A percentile compares a stretch with the other conserved stretches of the same genome.
These are phyloP conservation scores for Coemansia nantahalensis DNA, from an alignment of 192 early-diverging fungal genomes.

Conservation along the genomic window DNA sequence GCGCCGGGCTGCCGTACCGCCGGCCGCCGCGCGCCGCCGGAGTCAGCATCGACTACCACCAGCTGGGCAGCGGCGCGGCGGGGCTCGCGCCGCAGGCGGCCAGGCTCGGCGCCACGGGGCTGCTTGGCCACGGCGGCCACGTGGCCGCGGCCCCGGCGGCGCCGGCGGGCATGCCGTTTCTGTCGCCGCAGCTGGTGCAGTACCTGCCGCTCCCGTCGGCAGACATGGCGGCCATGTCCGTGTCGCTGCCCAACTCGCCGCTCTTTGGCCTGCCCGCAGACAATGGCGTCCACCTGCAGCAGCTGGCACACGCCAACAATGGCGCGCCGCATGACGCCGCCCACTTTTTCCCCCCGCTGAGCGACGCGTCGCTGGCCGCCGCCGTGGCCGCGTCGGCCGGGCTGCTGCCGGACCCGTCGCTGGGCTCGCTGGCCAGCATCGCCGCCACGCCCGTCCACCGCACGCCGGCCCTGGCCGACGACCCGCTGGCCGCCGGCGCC, in stretches of 20 bases:
- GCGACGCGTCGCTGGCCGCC: slow-evolving; percentile 24
- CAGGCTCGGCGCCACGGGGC: neutral
- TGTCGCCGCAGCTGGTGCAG: slow-evolving; percentile 34
- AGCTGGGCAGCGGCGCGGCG: neutral
- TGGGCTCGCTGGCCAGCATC: slow-evolving; percentile 10
- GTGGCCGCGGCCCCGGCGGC: neutral
- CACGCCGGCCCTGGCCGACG: slow-evolving; percentile 4
- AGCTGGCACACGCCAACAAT: slow-evolving; percentile 1
- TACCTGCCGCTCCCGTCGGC: slow-evolving; percentile 14
- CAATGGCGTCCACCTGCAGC: slow-evolving; percentile 1
- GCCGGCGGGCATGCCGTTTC: slow-evolving; percentile 11
- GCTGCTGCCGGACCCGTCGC: slow-evolving; percentile 1
- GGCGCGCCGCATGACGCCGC: slow-evolving; percentile 22
- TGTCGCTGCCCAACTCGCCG: slow-evolving; percentile 48
- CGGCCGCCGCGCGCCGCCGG: slow-evolving; percentile 5
- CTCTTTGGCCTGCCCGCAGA: slow-evolving; percentile 30
- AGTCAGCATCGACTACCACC: neutral
- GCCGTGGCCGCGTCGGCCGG: slow-evolving; percentile 4
- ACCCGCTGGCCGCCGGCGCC: slow-evolving; percentile 2
- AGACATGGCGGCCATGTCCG: slow-evolving; percentile 31
- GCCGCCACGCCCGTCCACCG: neutral
- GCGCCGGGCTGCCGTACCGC: slow-evolving; percentile 15
- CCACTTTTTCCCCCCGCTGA: slow-evolving; percentile 38
- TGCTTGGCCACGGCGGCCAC: neutral
- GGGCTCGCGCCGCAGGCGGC: neutral